Evolutionary conservation across 73 alveolate species (phyloP).

Genomic region (Tetrahymena elliotti): DNA sequence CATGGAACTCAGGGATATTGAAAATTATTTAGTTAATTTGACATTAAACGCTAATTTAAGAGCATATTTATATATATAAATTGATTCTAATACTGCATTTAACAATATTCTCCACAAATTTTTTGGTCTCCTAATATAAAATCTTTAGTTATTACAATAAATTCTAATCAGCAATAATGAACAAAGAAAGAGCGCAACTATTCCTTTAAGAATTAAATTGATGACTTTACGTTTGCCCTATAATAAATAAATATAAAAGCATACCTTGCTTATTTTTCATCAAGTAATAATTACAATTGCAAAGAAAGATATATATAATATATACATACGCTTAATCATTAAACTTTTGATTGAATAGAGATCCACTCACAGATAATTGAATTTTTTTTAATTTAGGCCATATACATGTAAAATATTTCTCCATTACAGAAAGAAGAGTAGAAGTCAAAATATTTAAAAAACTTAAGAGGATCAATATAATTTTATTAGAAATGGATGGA

Average conservation of each 20-base stretch:
- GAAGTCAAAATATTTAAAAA: neutral
- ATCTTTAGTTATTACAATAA: neutral
- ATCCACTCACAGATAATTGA: neutral
- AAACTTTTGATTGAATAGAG: neutral
- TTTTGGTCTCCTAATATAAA: neutral
- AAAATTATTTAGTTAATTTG: neutral
- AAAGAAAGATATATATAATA: neutral
- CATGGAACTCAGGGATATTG: neutral
- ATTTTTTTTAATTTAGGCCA: no score
- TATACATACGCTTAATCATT: neutral
- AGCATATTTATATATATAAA: neutral
- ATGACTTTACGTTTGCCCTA: neutral
- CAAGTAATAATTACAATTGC: neutral
- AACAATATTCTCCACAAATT: neutral
- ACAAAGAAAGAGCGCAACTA: neutral
- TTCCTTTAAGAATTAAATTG: neutral
- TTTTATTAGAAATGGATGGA: neutral
- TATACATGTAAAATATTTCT: neutral
- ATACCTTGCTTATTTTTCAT: neutral
- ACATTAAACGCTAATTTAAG: neutral
- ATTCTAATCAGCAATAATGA: neutral
- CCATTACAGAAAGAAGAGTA: neutral
- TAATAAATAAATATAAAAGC: no score
- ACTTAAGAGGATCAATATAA: neutral
- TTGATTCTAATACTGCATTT: neutral